Evolutionary conservation across 2,329 filamentous ascomycete genomes (phyloP).

Genomic region (Chaetomium olivaceum): DNA sequence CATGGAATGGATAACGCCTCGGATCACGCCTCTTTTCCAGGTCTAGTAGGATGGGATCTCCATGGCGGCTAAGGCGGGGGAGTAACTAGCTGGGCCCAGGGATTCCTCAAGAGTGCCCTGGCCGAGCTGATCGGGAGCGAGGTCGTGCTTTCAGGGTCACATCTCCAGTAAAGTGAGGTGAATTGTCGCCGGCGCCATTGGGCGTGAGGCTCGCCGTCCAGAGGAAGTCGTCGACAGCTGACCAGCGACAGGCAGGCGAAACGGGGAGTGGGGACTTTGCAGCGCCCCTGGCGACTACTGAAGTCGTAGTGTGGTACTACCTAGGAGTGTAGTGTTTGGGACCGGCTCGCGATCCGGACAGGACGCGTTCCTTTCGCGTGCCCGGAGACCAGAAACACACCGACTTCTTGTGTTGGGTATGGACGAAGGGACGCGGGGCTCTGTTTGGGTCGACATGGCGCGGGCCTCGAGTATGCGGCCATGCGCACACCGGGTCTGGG

Average conservation of each 20-base stretch:
- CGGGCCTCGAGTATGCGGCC: constrained; percentile 37
- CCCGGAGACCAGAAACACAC: constrained; percentile 34
- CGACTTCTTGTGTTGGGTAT: constrained; percentile 33
- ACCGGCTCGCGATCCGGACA: constrained; percentile 26
- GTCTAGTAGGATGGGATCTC: not conserved
- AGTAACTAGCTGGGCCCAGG: not conserved
- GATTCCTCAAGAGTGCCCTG: not conserved
- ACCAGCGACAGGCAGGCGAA: constrained; percentile 6
- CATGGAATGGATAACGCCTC: constrained; percentile 11
- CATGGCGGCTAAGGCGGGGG: constrained; percentile 20
- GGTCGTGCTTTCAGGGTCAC: constrained; percentile 10
- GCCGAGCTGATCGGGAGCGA: constrained; percentile 12
- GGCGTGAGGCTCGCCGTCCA: constrained; percentile 14
- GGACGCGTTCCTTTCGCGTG: constrained; percentile 33
- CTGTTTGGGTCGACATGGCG: constrained; percentile 33
- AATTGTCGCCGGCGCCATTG: constrained; percentile 27
- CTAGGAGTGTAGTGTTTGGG: constrained; percentile 13
- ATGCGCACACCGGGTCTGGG: constrained; percentile 31
- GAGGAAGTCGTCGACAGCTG: constrained; percentile 10
- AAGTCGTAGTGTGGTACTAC: not conserved
- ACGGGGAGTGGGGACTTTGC: not conserved
- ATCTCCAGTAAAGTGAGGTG: constrained; percentile 24
- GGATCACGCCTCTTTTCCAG: not conserved
- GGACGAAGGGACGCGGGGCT: constrained; percentile 26
- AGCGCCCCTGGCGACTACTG: constrained; percentile 11